Conservation (phyloP, 768 basidiomycete genomes). For the Auricularia auricula-judae region DNA sequence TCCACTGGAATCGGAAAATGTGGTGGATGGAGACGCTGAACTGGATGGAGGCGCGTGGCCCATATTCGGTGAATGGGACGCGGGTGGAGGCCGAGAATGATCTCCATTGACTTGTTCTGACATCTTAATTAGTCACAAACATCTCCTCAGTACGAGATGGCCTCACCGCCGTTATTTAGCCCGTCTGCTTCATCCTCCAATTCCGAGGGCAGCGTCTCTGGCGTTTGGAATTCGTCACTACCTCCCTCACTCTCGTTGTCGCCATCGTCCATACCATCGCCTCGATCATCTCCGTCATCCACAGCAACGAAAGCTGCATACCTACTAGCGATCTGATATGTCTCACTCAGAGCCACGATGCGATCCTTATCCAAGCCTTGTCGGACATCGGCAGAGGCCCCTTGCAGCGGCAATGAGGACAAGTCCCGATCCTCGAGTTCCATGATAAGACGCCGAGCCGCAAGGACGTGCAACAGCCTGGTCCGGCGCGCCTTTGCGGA, state of each 20-base stretch:
- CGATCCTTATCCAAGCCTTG: conserved; percentile 18
- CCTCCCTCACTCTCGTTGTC: not conserved
- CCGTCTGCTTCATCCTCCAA: too few species aligned
- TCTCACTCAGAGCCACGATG: conserved; percentile 38
- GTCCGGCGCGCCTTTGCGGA: conserved; percentile 2
- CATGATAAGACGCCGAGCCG: conserved; percentile 42
- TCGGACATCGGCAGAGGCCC: conserved; percentile 25
- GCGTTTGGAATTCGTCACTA: not conserved
- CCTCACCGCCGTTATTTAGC: too few species aligned
- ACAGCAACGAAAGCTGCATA: conserved; percentile 50
- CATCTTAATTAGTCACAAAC: too few species aligned
- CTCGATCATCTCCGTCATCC: conserved; percentile 15
- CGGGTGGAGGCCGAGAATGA: too few species aligned
- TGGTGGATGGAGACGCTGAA: not conserved
- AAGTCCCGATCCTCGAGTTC: conserved; percentile 29
- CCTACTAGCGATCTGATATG: conserved; percentile 40
- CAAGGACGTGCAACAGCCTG: conserved; percentile 39
- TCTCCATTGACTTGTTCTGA: too few species aligned
- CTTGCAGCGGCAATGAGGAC: not conserved
- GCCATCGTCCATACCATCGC: not conserved
- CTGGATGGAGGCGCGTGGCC: not conserved
- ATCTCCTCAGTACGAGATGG: too few species aligned
- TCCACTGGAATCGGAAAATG: not conserved
- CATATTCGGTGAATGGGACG: too few species aligned
- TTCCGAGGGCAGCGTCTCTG: not conserved